A percentile compares a stretch with the other conserved stretches of the same genome.
Conservation (phyloP, 2,329 filamentous ascomycete genomes). For the Nannizziopsis arthrosporioides region DNA sequence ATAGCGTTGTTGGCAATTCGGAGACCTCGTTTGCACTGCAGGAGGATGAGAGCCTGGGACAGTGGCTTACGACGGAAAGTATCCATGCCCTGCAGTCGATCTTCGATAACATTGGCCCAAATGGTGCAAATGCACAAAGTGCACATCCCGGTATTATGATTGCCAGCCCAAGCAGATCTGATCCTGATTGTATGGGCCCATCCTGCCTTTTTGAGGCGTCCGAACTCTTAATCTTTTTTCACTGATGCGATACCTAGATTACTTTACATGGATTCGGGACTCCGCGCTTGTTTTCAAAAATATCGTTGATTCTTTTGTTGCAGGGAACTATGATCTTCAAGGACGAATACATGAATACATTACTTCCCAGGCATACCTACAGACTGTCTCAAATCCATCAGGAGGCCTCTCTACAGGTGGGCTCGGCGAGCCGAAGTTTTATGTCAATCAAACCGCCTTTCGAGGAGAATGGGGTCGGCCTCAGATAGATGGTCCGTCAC, state of each 20-base stretch:
- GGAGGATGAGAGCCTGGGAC: constrained; percentile 10
- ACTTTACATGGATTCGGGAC: constrained; percentile 68
- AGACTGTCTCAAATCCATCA: constrained; percentile 56
- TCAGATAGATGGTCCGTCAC: constrained; percentile 42
- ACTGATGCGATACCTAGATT: constrained; percentile 41
- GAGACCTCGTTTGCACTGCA: neutral
- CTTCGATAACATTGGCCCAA: constrained; percentile 45
- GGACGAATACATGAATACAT: constrained; percentile 56
- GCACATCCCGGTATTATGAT: constrained; percentile 43
- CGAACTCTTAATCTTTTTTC: no score
- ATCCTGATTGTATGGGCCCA: constrained; percentile 44
- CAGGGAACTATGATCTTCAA: constrained; percentile 49
- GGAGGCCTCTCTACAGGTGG: constrained; percentile 42
- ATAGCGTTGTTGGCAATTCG: neutral
- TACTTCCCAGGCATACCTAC: constrained; percentile 51
- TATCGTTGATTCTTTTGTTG: constrained; percentile 56
- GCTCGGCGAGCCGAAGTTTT: constrained; percentile 62
- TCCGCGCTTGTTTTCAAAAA: constrained; percentile 60
- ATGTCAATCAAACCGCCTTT: constrained; percentile 50
- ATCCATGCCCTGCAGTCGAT: constrained; percentile 43
- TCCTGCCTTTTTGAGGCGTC: neutral
- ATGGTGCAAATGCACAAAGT: constrained; percentile 39
- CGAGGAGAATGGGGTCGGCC: constrained; percentile 62
- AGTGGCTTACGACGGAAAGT: constrained; percentile 33
- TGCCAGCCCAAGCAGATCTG: constrained; percentile 44